phyloP scores from a whole-genome alignment of 306 rosid genomes.

The Cucurbita pepo region DNA sequence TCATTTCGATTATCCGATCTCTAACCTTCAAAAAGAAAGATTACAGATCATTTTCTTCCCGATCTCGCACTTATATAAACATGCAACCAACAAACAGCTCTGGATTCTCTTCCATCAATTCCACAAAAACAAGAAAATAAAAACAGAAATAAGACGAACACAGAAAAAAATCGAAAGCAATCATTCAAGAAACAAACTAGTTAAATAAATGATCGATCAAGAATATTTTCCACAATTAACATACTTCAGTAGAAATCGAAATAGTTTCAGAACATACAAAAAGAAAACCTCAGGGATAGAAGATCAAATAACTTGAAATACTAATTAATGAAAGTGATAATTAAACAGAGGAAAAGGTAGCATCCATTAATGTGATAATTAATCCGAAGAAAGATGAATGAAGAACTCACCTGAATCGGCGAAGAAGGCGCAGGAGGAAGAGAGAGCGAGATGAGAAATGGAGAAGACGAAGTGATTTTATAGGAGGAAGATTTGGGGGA shows the following conservation, averaged over 20 bases:
- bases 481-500: not conserved
- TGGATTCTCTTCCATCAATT: not conserved
- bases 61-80: not conserved
- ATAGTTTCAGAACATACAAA: no score
- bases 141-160: not conserved
- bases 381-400: not conserved
- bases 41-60: not conserved
- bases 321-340: not conserved
- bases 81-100: not conserved
- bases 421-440: not conserved
- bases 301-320: not conserved
- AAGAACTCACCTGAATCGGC: constrained; percentile 1
- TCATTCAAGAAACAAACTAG: not conserved
- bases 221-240: not conserved
- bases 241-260: not conserved
- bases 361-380: not conserved
- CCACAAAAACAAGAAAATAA: not conserved
- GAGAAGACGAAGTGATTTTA: not conserved
- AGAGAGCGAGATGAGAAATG: not conserved
- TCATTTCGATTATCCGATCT: not conserved
- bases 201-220: not conserved
- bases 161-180: not conserved
- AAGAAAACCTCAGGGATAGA: not conserved
- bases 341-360: not conserved
- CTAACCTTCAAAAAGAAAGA: not conserved